Evolutionary conservation across 768 basidiomycete species (phyloP).

Genomic region (Cytidiella melzeri): DNA sequence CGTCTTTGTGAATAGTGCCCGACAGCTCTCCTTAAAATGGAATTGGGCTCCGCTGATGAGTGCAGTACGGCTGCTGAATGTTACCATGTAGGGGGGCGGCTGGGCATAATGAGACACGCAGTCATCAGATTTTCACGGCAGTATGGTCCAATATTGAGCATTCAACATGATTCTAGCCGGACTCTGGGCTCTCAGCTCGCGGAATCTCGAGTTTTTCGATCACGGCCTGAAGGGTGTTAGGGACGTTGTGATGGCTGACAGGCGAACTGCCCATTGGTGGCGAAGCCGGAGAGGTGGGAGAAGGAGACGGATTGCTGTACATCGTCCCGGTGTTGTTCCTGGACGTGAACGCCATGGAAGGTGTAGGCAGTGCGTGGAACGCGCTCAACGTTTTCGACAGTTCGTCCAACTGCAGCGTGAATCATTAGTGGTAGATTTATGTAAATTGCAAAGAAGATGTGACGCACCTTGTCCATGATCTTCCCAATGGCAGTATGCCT

Average conservation of each 20-base stretch:
- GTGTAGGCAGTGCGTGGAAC: conserved; percentile 40
- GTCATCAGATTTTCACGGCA: too few species aligned
- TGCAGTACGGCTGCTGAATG: too few species aligned
- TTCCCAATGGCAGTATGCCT: conserved; percentile 61
- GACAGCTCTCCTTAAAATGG: too few species aligned
- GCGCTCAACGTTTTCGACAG: conserved; percentile 37
- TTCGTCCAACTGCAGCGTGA: conserved; percentile 44
- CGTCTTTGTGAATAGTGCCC: too few species aligned
- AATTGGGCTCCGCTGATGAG: too few species aligned
- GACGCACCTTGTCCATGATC: conserved; percentile 66
- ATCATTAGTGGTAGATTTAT: conserved; percentile 4
- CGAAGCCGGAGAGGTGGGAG: conserved; percentile 8
- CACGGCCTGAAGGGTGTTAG: conserved; percentile 1
- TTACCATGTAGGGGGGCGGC: too few species aligned
- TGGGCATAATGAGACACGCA: too few species aligned
- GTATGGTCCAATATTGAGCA: too few species aligned
- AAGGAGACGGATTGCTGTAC: conserved; percentile 18
- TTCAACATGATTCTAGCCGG: too few species aligned
- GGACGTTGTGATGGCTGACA: background rate
- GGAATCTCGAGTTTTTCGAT: conserved; percentile 7
- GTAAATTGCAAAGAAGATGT: conserved; percentile 3
- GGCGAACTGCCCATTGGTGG: conserved; percentile 8
- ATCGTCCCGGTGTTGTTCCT: conserved; percentile 21
- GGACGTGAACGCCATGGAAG: conserved; percentile 31
- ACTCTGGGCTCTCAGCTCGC: conserved; percentile 8